Evolutionary conservation across 805 yeast genomes (phyloP).

Genomic region (Scheffersomyces ergatensis): DNA sequence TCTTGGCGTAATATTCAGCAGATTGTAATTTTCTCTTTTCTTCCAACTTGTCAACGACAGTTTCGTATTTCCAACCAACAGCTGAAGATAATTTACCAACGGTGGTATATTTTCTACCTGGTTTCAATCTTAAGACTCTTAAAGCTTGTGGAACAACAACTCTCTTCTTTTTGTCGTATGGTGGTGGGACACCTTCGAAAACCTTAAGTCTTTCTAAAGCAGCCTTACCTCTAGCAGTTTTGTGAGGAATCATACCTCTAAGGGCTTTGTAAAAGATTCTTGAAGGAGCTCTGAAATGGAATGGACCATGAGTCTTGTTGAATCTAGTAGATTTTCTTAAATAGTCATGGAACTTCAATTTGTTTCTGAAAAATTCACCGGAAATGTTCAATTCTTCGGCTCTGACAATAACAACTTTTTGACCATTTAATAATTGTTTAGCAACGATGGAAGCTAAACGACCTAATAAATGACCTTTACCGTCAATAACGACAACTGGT

Average conservation of each 20-base stretch:
- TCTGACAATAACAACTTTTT: constrained; percentile 96
- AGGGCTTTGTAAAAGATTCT: constrained; percentile 99
- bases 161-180: constrained; percentile 99
- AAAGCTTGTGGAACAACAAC: constrained; percentile 99
- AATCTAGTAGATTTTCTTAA: constrained; percentile 98
- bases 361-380: constrained; percentile 99
- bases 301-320: constrained; percentile 99
- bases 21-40: constrained; percentile 99
- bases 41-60: constrained; percentile 94
- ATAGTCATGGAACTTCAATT: constrained; percentile 99
- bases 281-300: constrained; percentile 99
- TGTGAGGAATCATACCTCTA: constrained; percentile 99
- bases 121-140: constrained; percentile 98
- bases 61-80: constrained; percentile 99
- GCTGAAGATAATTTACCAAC: constrained; percentile 94
- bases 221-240: constrained; percentile 99
- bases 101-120: constrained; percentile 99
- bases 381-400: constrained; percentile 97
- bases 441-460: constrained; percentile 99
- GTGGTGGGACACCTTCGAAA: constrained; percentile 99
- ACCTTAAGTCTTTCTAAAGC: constrained; percentile 99
- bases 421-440: constrained; percentile 97
- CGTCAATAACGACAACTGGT: constrained; percentile 98
- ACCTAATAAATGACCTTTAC: constrained; percentile 99
- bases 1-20: constrained; percentile 98